Percentiles rank a stretch among this genome's conserved stretches.
Conservation (phyloP, 768 basidiomycete species). For the Boletus tomentosulus region DNA sequence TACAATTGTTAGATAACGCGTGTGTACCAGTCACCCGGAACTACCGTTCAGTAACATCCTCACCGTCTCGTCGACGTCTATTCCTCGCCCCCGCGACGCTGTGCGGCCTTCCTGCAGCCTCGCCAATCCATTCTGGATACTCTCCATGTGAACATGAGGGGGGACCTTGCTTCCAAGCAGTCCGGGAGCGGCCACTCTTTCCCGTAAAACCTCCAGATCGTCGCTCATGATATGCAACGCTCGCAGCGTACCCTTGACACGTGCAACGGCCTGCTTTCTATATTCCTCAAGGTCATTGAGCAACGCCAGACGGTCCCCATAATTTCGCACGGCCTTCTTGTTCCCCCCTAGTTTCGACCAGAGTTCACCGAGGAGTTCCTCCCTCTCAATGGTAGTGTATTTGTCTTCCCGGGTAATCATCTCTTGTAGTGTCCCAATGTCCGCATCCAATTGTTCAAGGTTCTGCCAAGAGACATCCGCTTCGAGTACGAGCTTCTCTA, state of each 20-base stretch:
- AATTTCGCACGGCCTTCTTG: slow-evolving; percentile 41
- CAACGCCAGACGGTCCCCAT: slow-evolving; percentile 48
- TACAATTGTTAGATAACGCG: background rate
- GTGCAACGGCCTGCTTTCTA: slow-evolving; percentile 56
- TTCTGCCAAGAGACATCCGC: slow-evolving; percentile 53
- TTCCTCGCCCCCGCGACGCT: slow-evolving; percentile 44
- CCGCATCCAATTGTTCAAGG: slow-evolving; percentile 60
- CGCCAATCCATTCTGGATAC: slow-evolving; percentile 60
- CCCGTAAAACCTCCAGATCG: slow-evolving; percentile 74
- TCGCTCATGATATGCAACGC: slow-evolving; percentile 59
- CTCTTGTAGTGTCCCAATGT: slow-evolving; percentile 53
- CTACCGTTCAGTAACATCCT: slow-evolving; percentile 19
- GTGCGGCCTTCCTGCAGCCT: slow-evolving; percentile 50
- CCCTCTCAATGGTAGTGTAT: slow-evolving; percentile 39
- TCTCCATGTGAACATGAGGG: slow-evolving; percentile 71
- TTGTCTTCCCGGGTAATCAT: slow-evolving; percentile 56
- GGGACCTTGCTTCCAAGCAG: slow-evolving; percentile 58
- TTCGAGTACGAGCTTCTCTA: slow-evolving; percentile 61
- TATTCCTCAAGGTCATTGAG: slow-evolving; percentile 54
- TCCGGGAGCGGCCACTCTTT: slow-evolving; percentile 66
- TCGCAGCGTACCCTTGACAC: slow-evolving; percentile 64
- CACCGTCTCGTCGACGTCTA: slow-evolving; percentile 36
- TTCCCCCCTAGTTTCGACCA: slow-evolving; percentile 74
- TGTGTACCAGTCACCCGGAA: slow-evolving; percentile 1
- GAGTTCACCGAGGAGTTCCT: slow-evolving; percentile 56